Evolutionary conservation across 1,139 yeast species (phyloP), one percentile per base, ranked within the genome.

Genomic region (Lodderomyces jiufengensis): DNA sequence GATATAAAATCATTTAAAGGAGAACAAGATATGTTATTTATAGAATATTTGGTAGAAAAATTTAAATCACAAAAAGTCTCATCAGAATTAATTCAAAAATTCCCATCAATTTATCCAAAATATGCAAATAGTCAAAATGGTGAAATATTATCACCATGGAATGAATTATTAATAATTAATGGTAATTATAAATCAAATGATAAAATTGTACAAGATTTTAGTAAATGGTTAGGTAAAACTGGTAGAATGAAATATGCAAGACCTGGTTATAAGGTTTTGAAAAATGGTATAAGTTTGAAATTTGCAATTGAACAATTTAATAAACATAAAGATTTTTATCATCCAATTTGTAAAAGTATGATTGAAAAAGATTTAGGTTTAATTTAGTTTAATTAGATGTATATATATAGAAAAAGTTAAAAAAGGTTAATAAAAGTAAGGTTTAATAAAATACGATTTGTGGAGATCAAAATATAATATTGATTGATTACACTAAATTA

Each of bases 211-310:
- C 29, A 30, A 9, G 33, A 39, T 3, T 60, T 63, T 45, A 63
- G 70, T 4, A 44, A 44, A 22, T 66, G 72, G 71, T 53, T 66
- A 38, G 70, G 70, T 5, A 53, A 64, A 0, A 66, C 65, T 24
- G 73, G 73, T 13, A 52, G 73, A 44, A 66, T 66, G 73, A 66
- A 66, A 46, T 66, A 55, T 36, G 70, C 65, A 10, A 52, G 71
- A 42, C 73, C 72, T 1, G 72, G 72, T 3, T 66, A 63, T 44
- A 55, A 48, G 27, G 45, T 64, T 18, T 55, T 66, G 36, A 44
- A 45, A 26, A 48, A 52, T 21, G 49, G 48, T n/a, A 54, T 66
- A 15, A 50, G 57, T 33, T 49, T 48, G 27, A 61, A 61, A 2
- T 57, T 53, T 45, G 71, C 72, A 2, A 42, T 56, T 4, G 40